Evolutionary conservation across 306 rosid species (phyloP).

Genomic region (Nissolia schottii): DNA sequence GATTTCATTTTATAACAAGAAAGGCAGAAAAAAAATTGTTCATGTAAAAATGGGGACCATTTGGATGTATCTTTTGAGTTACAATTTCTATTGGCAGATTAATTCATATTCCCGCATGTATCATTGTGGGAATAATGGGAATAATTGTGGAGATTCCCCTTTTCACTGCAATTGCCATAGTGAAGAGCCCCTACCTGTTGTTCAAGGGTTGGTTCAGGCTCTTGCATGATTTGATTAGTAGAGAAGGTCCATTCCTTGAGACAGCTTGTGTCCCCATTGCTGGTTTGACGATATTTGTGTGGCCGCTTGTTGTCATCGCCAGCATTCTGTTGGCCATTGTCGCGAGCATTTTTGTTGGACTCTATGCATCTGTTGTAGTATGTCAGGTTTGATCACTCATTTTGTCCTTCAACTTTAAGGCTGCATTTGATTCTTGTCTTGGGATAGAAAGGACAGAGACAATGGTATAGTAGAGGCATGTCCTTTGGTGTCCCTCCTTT

Average conservation of each 20-base stretch:
- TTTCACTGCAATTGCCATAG: constrained; percentile 62
- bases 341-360: constrained; percentile 67
- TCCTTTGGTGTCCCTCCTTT: too few relatives aligned
- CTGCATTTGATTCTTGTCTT: too few relatives aligned
- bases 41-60: neutral
- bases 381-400: constrained; percentile 57
- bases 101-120: constrained; percentile 71
- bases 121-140: constrained; percentile 58
- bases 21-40: neutral
- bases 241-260: constrained; percentile 94
- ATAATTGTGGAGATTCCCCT: constrained; percentile 60
- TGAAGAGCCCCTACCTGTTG: constrained; percentile 71
- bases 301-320: constrained; percentile 80
- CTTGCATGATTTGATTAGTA: constrained; percentile 61
- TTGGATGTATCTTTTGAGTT: neutral
- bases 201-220: constrained; percentile 79
- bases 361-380: constrained; percentile 67
- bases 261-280: constrained; percentile 85
- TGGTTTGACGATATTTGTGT: constrained; percentile 75
- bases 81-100: constrained; percentile 38
- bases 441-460: too few relatives aligned
- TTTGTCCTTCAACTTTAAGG: neutral
- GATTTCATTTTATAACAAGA: neutral
- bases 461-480: too few relatives aligned
- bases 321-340: constrained; percentile 58